Evolutionary conservation across 306 rosid species (phyloP).

Genomic region (Hylodesmum podocarpum): DNA sequence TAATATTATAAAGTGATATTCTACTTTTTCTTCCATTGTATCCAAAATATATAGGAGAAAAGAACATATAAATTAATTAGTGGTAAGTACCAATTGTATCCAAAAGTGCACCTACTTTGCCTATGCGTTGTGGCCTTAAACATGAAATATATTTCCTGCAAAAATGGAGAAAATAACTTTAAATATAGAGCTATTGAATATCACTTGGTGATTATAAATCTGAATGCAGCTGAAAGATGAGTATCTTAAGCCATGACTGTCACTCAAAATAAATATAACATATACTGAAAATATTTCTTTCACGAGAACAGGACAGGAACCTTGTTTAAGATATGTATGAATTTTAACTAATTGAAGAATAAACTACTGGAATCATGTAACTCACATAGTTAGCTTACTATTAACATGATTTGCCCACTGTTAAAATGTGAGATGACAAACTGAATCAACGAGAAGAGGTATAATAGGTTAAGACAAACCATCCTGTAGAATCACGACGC

Average conservation of each 20-base stretch:
- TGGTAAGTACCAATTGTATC: conserved; percentile 70
- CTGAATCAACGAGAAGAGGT: neutral
- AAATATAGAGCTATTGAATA: neutral
- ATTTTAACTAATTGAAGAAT: neutral
- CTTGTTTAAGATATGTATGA: neutral
- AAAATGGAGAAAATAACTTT: conserved; percentile 7
- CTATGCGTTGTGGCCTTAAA: conserved; percentile 71
- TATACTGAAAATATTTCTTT: neutral
- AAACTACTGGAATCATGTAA: neutral
- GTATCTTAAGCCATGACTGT: neutral
- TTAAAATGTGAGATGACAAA: neutral
- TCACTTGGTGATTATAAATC: conserved; percentile 8
- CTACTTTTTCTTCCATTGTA: neutral
- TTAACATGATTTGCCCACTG: neutral
- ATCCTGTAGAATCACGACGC: conserved; percentile 65
- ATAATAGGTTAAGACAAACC: conserved; percentile 52
- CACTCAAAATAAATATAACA: neutral
- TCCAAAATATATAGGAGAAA: conserved; percentile 6
- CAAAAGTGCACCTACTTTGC: conserved; percentile 64
- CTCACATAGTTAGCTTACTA: neutral
- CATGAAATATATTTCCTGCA: conserved; percentile 88
- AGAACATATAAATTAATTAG: conserved; percentile 1
- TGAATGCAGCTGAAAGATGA: neutral
- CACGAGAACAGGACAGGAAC: neutral
- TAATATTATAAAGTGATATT: neutral